A percentile compares a stretch with the other conserved stretches of the same genome.
Evolutionary conservation across 2,329 filamentous ascomycete species (phyloP).

Genomic region (Pseudocercospora cruenta): DNA sequence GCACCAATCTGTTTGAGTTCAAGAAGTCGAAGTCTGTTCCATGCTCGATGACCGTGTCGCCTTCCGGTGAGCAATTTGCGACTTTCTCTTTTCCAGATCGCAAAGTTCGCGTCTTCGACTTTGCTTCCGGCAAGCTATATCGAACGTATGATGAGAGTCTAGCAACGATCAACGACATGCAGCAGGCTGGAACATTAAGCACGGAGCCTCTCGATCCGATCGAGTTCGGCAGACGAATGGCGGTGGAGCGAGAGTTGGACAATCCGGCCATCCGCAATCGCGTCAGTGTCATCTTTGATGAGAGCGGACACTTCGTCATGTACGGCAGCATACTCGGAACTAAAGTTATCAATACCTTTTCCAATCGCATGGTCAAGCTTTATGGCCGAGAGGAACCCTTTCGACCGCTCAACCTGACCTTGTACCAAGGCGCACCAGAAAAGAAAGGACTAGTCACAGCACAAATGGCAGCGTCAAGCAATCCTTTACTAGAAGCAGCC

Average conservation of each 20-base stretch:
- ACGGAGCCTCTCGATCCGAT: slow-evolving; percentile 81
- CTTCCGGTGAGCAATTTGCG: slow-evolving; percentile 81
- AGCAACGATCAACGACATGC: slow-evolving; percentile 87
- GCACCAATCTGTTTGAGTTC: slow-evolving; percentile 93
- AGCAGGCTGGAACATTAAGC: slow-evolving; percentile 80
- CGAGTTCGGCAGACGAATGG: slow-evolving; percentile 87
- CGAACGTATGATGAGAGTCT: slow-evolving; percentile 95
- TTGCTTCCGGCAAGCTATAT: slow-evolving; percentile 82
- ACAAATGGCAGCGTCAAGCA: slow-evolving; percentile 93
- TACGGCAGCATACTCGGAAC: slow-evolving; percentile 91
- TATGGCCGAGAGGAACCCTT: slow-evolving; percentile 91
- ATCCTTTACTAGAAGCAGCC: slow-evolving; percentile 89
- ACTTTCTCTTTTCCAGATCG: slow-evolving; percentile 91
- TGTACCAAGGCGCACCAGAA: slow-evolving; percentile 95
- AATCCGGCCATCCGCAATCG: slow-evolving; percentile 67
- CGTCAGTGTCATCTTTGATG: slow-evolving; percentile 89
- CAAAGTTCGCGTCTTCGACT: slow-evolving; percentile 92
- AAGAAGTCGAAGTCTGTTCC: slow-evolving; percentile 90
- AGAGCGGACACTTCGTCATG: slow-evolving; percentile 91
- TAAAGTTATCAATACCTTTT: slow-evolving; percentile 95
- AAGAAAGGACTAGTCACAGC: slow-evolving; percentile 93
- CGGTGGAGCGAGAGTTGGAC: slow-evolving; percentile 84
- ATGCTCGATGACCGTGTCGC: slow-evolving; percentile 80
- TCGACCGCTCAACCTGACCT: slow-evolving; percentile 75
- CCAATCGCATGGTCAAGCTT: slow-evolving; percentile 86